A percentile compares a stretch with the other conserved stretches of the same genome.
phyloP scores from a whole-genome alignment of 371 early-diverging fungal species.

The Mortierella sp. region DNA sequence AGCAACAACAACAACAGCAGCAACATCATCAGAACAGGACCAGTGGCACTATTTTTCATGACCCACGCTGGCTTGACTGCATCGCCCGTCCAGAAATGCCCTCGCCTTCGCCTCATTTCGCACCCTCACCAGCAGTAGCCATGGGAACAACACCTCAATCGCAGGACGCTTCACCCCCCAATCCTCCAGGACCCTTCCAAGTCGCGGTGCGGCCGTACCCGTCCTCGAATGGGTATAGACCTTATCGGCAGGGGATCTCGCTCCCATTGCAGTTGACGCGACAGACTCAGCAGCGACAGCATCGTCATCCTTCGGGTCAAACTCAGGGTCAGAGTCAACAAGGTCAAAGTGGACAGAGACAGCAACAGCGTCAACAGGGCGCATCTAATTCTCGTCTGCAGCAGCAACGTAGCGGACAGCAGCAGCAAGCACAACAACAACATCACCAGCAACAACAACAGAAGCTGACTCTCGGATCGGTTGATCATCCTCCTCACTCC shows the following conservation, averaged over 20 bases:
- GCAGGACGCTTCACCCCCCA: not conserved
- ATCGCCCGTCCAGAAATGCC: not conserved
- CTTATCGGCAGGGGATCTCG: constrained; percentile 27
- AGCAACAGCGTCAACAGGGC: not conserved
- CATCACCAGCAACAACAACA: not conserved
- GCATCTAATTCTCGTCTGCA: not conserved
- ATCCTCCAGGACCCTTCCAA: constrained; percentile 21
- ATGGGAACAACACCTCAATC: not conserved
- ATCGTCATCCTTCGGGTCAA: not conserved
- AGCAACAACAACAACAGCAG: not conserved
- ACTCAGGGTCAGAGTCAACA: not conserved
- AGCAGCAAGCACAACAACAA: not conserved
- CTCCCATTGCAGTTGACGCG: constrained; percentile 18
- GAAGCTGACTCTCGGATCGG: constrained; percentile 1
- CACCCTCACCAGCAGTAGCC: not conserved
- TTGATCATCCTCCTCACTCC: not conserved
- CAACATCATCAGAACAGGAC: not conserved
- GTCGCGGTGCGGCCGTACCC: constrained; percentile 30
- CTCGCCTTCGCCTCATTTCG: not conserved
- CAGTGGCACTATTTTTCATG: not conserved
- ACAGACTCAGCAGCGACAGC: constrained; percentile 15
- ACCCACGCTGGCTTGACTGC: not conserved
- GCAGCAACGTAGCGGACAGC: not conserved
- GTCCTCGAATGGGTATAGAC: constrained; percentile 31
- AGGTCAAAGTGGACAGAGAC: not conserved